These are phyloP conservation scores for Phytophthora agathidicida DNA, from an alignment of 352 stramenopile genomes.

Conservation along the genomic window DNA sequence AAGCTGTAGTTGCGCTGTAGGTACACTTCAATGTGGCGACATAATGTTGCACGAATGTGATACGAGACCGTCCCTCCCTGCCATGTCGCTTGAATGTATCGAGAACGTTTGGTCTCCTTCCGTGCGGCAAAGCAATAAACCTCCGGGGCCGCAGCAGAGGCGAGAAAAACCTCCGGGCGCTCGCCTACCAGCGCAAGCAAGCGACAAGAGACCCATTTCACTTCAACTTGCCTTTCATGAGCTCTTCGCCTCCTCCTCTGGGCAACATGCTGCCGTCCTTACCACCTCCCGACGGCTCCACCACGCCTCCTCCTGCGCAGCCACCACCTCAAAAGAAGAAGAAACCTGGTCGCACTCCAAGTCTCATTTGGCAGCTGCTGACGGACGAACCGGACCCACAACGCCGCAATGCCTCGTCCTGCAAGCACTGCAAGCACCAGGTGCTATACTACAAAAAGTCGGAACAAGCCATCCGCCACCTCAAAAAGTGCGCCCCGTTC, in stretches of 20 bases:
- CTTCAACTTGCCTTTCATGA: conserved; percentile 51
- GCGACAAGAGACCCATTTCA: conserved; percentile 15
- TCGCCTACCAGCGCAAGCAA: too few species aligned
- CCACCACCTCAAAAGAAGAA: conserved; percentile 71
- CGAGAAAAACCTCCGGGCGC: conserved; percentile 36
- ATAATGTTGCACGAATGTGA: too few species aligned
- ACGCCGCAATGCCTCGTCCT: conserved; percentile 72
- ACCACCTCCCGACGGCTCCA: conserved; percentile 1
- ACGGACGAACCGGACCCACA: conserved; percentile 84
- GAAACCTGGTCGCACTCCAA: conserved; percentile 66
- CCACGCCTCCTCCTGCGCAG: not conserved
- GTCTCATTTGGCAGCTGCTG: conserved; percentile 82
- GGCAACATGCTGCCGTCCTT: conserved; percentile 36
- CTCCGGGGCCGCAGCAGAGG: not conserved
- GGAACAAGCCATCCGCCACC: conserved; percentile 81
- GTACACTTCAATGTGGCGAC: too few species aligned
- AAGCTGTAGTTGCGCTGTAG: too few species aligned
- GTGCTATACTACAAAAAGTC: conserved; percentile 90
- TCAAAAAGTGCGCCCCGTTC: conserved; percentile 84
- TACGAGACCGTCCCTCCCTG: too few species aligned
- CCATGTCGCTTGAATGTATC: too few species aligned
- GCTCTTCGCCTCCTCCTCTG: conserved; percentile 20
- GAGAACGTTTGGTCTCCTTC: too few species aligned
- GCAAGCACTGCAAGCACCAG: conserved; percentile 88
- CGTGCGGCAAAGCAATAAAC: too few species aligned